A percentile compares a stretch with the other conserved stretches of the same genome.
phyloP scores from a whole-genome alignment of 192 early-diverging fungal genomes.

The Umbelopsis ramanniana region DNA sequence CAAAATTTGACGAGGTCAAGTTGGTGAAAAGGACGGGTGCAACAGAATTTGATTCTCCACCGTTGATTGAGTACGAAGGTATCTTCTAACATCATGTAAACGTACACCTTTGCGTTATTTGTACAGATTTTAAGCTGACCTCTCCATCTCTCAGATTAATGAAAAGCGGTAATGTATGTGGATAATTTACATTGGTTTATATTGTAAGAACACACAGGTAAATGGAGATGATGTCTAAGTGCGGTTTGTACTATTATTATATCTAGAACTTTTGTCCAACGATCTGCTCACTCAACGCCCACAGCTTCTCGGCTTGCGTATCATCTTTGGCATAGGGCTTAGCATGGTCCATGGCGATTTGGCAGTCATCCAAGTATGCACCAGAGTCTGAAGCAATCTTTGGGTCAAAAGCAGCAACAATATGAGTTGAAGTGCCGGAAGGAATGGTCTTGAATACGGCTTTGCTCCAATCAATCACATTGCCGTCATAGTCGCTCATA shows the following conservation, averaged over 20 bases:
- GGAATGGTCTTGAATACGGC: background rate
- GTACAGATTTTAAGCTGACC: too few species aligned
- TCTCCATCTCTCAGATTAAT: too few species aligned
- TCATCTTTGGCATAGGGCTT: background rate
- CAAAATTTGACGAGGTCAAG: background rate
- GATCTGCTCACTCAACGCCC: background rate
- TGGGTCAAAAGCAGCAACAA: background rate
- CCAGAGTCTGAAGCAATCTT: background rate
- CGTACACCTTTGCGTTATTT: too few species aligned
- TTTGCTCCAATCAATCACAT: background rate
- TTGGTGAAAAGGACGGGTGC: conserved; percentile 28
- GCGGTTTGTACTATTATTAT: too few species aligned
- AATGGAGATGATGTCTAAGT: too few species aligned
- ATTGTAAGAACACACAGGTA: too few species aligned
- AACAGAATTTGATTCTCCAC: too few species aligned
- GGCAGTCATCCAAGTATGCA: background rate
- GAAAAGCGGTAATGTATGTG: too few species aligned
- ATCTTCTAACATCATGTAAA: too few species aligned
- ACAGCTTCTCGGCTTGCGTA: background rate
- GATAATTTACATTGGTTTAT: too few species aligned
- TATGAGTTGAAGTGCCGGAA: background rate
- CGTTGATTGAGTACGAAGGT: too few species aligned
- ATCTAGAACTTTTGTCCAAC: background rate
- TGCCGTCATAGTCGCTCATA: background rate
- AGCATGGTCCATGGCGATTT: background rate